Base-by-base conservation (phyloP, 805 yeast genomes). In the Metschnikowia kunwiensis region DNA sequence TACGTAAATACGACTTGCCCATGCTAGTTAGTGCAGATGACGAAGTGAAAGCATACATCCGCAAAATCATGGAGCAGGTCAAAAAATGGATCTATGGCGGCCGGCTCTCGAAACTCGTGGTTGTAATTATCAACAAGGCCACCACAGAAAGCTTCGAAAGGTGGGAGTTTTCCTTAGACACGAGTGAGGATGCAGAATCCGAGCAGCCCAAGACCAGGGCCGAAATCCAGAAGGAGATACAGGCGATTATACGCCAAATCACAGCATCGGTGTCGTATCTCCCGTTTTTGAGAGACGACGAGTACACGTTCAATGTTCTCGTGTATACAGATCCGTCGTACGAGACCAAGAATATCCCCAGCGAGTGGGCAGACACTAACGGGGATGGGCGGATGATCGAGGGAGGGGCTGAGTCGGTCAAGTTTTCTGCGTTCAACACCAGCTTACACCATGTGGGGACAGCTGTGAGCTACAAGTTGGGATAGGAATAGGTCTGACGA, bases 191-290 rank as follows among this genome's bases (percentile, higher is more conserved):
- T 4, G 48, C 40, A 5, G 47, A 37, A 9, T 27, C 22, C 4
- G 49, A 43, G 14, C 38, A 20, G 2, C 37, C 43, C 10, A 71
- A 67, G 44, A 45, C 63, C 16, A 63, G 52, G 21, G 76, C 70
- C 3, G 74, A 72, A 21, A 75, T 81, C 3, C 89, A 83, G 47
- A 66, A 61, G 34, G 93, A 87, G 46, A 86, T 88, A n/a, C 91
- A 86, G 57, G 77, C 87, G 0, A 80, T 89, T 5, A 78, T 89
- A 25, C 74, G 96, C 35, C 97, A 89, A 50, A 84, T 89, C 34
- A 86, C 95, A 0, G 86, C 95, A 0, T 80, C 93, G 27, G 86
- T 85, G 2, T 78, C 96, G 0, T 87, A 88, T 54, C 68, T 89
- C 26, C 97, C 97, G 0, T 72, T 82, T 16, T 61, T 89, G 19